Conservation (phyloP, 2,329 filamentous ascomycete genomes). For the Xylariaceae sp. region DNA sequence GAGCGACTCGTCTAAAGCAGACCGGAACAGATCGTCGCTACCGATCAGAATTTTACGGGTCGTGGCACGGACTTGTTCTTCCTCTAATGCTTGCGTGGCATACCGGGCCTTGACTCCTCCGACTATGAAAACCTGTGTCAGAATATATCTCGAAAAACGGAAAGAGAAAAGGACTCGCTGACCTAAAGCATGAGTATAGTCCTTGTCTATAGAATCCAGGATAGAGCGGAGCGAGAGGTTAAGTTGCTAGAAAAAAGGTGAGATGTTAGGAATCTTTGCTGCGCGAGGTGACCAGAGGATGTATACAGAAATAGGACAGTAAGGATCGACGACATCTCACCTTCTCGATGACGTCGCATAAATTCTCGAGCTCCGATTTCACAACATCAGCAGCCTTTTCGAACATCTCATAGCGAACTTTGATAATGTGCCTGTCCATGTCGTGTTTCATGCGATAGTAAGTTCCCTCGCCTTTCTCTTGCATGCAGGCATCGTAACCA, state of each 20-base stretch:
- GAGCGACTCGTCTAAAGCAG: too few relatives aligned
- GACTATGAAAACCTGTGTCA: background rate
- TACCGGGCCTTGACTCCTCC: background rate
- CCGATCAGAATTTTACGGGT: too few relatives aligned
- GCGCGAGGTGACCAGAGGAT: background rate
- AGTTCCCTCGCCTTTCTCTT: conserved; percentile 40
- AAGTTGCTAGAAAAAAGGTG: background rate
- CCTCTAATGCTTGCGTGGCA: background rate
- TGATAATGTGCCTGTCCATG: conserved; percentile 43
- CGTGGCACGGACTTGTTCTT: background rate
- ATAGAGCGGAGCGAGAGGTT: background rate
- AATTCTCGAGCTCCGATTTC: conserved; percentile 32
- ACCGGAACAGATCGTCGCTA: too few relatives aligned
- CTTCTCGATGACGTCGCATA: too few relatives aligned
- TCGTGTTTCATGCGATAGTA: conserved; percentile 48
- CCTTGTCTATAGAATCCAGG: background rate
- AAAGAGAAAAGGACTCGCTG: background rate
- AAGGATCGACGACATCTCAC: too few relatives aligned
- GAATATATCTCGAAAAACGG: background rate
- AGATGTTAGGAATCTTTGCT: background rate
- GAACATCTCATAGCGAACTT: conserved; percentile 45
- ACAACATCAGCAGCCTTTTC: conserved; percentile 39
- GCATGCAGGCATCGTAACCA: conserved; percentile 42
- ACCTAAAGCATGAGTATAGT: background rate
- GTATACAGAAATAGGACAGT: too few relatives aligned